Conservation (phyloP, 257 asterid species). For the Solanum medicagineum region DNA sequence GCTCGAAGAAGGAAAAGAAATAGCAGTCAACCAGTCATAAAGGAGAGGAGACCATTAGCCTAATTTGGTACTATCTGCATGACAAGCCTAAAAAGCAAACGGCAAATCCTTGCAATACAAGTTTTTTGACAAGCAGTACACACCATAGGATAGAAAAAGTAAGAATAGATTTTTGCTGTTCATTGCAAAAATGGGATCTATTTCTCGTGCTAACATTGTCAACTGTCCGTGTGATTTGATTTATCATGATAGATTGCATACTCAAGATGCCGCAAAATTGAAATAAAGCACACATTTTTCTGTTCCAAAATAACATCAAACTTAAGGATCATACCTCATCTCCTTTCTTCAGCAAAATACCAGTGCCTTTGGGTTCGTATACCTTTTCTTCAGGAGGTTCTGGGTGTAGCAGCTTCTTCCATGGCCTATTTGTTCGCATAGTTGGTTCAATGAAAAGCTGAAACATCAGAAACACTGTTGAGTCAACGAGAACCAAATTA, state of each 20-base stretch:
- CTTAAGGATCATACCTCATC: slow-evolving; percentile 55
- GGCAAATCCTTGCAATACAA: not conserved
- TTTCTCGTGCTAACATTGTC: not conserved
- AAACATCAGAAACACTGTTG: not conserved
- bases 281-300: not conserved
- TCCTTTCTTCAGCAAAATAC: slow-evolving; percentile 69
- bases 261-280: not conserved
- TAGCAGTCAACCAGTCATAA: not conserved
- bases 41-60: not conserved
- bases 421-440: slow-evolving; percentile 64
- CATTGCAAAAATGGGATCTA: not conserved
- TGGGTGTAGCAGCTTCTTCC: slow-evolving; percentile 45
- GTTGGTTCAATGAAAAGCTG: slow-evolving; percentile 84
- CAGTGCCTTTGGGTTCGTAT: slow-evolving; percentile 54
- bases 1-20: not conserved
- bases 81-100: not conserved
- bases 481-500: not conserved
- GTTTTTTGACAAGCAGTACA: not conserved
- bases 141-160: not conserved
- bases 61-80: not conserved
- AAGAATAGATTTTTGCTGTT: not conserved
- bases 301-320: not conserved
- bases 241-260: not conserved
- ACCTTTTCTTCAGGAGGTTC: slow-evolving; percentile 56
- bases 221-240: not conserved